These are phyloP conservation scores for Zygoascus biomembranicola DNA, from an alignment of 805 yeast species.

Conservation along the genomic window DNA sequence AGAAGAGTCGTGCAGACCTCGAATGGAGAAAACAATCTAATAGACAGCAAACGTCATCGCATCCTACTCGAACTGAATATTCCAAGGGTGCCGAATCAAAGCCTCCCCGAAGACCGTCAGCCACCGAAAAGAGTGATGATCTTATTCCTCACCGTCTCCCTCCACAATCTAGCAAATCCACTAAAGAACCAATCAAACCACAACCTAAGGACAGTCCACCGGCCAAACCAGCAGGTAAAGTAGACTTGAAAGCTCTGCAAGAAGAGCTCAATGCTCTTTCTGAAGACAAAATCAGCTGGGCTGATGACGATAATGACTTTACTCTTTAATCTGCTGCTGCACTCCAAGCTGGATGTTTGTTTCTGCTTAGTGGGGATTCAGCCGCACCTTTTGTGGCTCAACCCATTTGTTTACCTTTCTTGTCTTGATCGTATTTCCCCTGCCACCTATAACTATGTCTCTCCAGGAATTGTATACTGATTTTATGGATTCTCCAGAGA, in stretches of 20 bases:
- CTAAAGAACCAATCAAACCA: not conserved
- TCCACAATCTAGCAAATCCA: not conserved
- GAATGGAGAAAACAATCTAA: not conserved
- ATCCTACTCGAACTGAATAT: not conserved
- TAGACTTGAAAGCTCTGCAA: not conserved
- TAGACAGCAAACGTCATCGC: not conserved
- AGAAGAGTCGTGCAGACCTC: not conserved
- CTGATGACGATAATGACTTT: not conserved
- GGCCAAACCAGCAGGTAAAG: not conserved
- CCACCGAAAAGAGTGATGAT: not conserved
- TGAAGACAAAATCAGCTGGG: not conserved
- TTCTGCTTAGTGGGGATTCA: no score
- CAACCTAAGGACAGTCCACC: not conserved
- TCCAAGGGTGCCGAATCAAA: not conserved
- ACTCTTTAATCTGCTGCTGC: not conserved
- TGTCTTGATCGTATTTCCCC: not conserved
- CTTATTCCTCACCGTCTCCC: not conserved
- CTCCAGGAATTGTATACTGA: not conserved
- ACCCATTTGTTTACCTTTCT: not conserved
- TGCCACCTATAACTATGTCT: not conserved
- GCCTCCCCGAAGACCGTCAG: not conserved
- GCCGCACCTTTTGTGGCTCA: not conserved
- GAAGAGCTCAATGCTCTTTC: not conserved
- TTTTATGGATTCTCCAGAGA: not conserved
- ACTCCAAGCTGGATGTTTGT: no score